A percentile compares a stretch with the other conserved stretches of the same genome.
phyloP scores from a whole-genome alignment of 352 stramenopile genomes.

The Globisporangium carolinianum region DNA sequence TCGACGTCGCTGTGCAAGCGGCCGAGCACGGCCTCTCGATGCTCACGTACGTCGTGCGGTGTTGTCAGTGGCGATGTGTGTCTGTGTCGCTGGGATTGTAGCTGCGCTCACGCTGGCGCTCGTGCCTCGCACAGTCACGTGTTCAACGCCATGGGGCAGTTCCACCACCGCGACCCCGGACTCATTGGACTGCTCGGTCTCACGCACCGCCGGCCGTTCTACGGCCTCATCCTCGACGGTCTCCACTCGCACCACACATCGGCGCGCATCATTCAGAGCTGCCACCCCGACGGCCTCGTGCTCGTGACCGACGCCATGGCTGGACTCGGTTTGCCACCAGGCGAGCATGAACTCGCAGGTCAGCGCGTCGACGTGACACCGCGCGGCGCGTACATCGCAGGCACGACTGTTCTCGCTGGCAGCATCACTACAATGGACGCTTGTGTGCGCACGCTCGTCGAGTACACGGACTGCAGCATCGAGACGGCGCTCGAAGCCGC shows the following conservation, averaged over 20 bases:
- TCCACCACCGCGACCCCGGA: slow-evolving; percentile 88
- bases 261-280: slow-evolving; percentile 75
- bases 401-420: slow-evolving; percentile 80
- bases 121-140: slow-evolving; percentile 39
- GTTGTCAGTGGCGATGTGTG: neutral
- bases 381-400: slow-evolving; percentile 38
- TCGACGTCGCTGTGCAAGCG: slow-evolving; percentile 65
- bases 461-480: slow-evolving; percentile 78
- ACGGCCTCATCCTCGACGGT: slow-evolving; percentile 84
- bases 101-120: neutral
- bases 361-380: slow-evolving; percentile 51
- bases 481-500: slow-evolving; percentile 71
- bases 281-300: slow-evolving; percentile 69
- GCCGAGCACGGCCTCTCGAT: slow-evolving; percentile 62
- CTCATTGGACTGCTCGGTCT: slow-evolving; percentile 81
- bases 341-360: slow-evolving; percentile 65
- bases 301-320: slow-evolving; percentile 82
- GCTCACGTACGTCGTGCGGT: slow-evolving; percentile 51
- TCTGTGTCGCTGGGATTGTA: neutral
- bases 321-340: slow-evolving; percentile 73
- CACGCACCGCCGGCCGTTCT: slow-evolving; percentile 45
- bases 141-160: slow-evolving; percentile 90
- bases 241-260: slow-evolving; percentile 79
- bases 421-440: slow-evolving; percentile 80
- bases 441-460: slow-evolving; percentile 68